Conservation (phyloP, 306 rosid genomes). For the Quercus cerris region DNA sequence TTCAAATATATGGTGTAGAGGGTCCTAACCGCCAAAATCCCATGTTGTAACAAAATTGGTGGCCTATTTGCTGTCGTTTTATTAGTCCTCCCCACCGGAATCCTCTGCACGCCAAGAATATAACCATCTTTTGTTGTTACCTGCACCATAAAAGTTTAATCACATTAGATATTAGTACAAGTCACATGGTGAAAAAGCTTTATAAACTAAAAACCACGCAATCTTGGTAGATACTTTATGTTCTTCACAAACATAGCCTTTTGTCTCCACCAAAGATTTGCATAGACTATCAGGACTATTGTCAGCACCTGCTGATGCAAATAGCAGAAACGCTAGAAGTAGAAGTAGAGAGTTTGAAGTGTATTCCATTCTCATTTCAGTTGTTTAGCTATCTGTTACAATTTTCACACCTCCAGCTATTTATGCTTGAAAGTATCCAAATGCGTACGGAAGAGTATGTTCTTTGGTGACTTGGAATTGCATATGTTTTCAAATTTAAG, state of each 20-base stretch:
- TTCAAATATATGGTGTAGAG: too few species aligned
- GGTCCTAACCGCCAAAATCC: conserved; percentile 50
- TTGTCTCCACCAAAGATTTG: conserved; percentile 49
- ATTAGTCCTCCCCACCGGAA: conserved; percentile 29
- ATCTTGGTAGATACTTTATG: conserved; percentile 38
- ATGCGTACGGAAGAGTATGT: too few species aligned
- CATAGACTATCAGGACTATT: conserved; percentile 42
- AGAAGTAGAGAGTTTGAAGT: conserved; percentile 11
- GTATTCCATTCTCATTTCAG: conserved; percentile 14
- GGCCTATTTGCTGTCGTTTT: conserved; percentile 25
- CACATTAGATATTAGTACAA: not conserved
- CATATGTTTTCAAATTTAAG: too few species aligned
- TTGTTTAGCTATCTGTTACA: too few species aligned
- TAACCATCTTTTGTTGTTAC: conserved; percentile 71
- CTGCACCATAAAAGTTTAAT: conserved; percentile 24
- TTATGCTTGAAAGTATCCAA: too few species aligned
- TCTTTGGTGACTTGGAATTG: too few species aligned
- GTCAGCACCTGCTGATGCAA: not conserved
- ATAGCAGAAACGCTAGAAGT: conserved; percentile 15
- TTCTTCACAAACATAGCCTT: conserved; percentile 65
- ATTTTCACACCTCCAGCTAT: too few species aligned
- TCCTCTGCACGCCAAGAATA: conserved; percentile 69
- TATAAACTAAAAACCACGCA: too few species aligned
- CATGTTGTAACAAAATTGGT: conserved; percentile 74
- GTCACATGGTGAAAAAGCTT: too few species aligned